Evolutionary conservation across 345 rosid genomes (phyloP).

Genomic region (Lenwebbia sp.): DNA sequence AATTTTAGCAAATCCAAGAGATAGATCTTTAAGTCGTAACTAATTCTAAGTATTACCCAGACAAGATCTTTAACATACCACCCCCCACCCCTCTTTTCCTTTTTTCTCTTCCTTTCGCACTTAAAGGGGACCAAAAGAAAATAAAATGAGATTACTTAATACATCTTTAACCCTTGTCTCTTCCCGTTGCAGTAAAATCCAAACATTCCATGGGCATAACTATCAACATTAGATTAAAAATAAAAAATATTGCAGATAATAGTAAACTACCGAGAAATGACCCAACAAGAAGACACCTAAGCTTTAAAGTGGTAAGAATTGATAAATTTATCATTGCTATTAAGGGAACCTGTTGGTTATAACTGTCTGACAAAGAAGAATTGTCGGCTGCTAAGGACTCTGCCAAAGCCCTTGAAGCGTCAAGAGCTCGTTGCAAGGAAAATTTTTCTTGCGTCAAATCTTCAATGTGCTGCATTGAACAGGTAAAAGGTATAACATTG

Average conservation of each 20-base stretch:
- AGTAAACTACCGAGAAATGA: not conserved
- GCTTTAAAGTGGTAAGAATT: not conserved
- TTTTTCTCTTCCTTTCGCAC: not conserved
- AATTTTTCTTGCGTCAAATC: constrained; percentile 96
- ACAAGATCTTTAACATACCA: not conserved
- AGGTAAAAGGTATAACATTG: not conserved
- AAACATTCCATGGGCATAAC: not conserved
- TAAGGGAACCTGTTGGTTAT: constrained; percentile 72
- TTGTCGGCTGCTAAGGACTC: constrained; percentile 97
- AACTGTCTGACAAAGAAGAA: constrained; percentile 83
- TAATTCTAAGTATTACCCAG: not conserved
- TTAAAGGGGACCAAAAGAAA: not conserved
- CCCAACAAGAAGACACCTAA: not conserved
- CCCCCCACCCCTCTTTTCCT: not conserved
- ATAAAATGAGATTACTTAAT: not conserved
- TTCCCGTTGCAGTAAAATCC: not conserved
- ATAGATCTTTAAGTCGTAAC: not conserved
- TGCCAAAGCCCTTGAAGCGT: constrained; percentile 81
- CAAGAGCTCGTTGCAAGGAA: constrained; percentile 93
- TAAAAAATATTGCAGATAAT: not conserved
- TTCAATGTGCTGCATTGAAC: constrained; percentile 75
- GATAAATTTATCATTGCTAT: not conserved
- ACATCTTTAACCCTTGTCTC: not conserved
- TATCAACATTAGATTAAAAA: not conserved
- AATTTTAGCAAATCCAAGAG: not conserved